These are phyloP conservation scores for Lactuca sativa DNA, from an alignment of 129 eudicot species.

Conservation along the genomic window DNA sequence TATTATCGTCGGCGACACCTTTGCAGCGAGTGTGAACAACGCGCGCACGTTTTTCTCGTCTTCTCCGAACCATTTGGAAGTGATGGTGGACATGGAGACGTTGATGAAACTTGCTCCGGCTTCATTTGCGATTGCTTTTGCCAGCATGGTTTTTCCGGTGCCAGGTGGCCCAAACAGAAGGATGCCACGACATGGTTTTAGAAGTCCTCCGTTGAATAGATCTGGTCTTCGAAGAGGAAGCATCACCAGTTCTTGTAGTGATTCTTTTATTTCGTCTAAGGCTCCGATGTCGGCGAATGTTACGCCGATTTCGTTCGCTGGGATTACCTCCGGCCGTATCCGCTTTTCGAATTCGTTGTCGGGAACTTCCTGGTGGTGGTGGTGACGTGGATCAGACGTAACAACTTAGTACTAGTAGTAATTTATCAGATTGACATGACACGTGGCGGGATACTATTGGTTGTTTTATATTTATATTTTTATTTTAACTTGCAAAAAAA, in stretches of 20 bases:
- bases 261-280: conserved; percentile 76
- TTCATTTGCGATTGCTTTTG: conserved; percentile 91
- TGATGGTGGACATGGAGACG: conserved; percentile 95
- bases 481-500: too few relatives aligned
- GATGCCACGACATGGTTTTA: conserved; percentile 92
- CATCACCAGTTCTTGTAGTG: conserved; percentile 93
- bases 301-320: conserved; percentile 79
- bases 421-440: too few relatives aligned
- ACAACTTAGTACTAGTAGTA: too few relatives aligned
- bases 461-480: too few relatives aligned
- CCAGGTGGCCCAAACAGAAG: conserved; percentile 90
- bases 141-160: conserved; percentile 95
- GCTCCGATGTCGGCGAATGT: conserved; percentile 86
- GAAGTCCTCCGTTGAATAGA: conserved; percentile 89
- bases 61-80: conserved; percentile 98
- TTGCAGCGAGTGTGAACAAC: conserved; percentile 87
- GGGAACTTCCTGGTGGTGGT: conserved; percentile 68
- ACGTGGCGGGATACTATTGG: too few relatives aligned
- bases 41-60: conserved; percentile 95
- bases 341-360: conserved; percentile 97
- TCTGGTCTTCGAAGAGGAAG: conserved; percentile 93
- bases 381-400: not conserved
- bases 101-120: conserved; percentile 97
- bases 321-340: conserved; percentile 92
- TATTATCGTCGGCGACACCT: conserved; percentile 84